Evolutionary conservation across 2,329 filamentous ascomycete genomes (phyloP).

Genomic region (Didymella keratinophila): DNA sequence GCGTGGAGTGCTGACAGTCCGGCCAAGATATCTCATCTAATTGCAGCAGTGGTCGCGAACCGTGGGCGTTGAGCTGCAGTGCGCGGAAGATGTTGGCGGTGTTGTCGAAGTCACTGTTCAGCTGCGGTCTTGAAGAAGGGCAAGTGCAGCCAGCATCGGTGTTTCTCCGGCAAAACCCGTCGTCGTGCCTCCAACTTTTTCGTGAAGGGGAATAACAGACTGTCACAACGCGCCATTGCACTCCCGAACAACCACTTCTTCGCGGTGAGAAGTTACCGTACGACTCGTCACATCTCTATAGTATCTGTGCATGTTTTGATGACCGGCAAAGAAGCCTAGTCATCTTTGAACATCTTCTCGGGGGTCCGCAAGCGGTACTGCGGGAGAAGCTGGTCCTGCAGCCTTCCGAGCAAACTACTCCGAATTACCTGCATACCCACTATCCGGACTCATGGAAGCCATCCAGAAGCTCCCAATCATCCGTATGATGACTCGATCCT

Average conservation of each 20-base stretch:
- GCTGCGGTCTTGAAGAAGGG: background rate
- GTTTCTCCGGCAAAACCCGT: slow-evolving; percentile 3
- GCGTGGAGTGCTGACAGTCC: background rate
- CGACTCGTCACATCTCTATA: background rate
- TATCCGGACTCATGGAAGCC: slow-evolving; percentile 30
- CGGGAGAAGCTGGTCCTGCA: slow-evolving; percentile 34
- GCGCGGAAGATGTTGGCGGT: background rate
- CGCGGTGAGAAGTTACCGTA: background rate
- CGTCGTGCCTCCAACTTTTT: slow-evolving; percentile 7
- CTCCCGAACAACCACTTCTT: background rate
- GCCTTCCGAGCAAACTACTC: slow-evolving; percentile 23
- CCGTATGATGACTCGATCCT: slow-evolving; percentile 35
- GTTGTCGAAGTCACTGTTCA: background rate
- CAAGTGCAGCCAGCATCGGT: background rate
- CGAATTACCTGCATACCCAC: slow-evolving; percentile 20
- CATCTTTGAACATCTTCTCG: slow-evolving; percentile 12
- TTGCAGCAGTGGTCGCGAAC: background rate
- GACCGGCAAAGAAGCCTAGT: background rate
- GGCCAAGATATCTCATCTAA: background rate
- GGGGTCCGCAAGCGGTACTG: slow-evolving; percentile 29
- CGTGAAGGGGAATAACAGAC: slow-evolving; percentile 8
- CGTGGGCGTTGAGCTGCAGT: background rate
- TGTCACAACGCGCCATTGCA: slow-evolving; percentile 20
- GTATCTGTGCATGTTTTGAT: slow-evolving; percentile 9
- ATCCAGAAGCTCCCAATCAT: slow-evolving; percentile 30